These are phyloP conservation scores for Suillus cothurnatus DNA, from an alignment of 768 basidiomycete genomes.

Conservation along the genomic window DNA sequence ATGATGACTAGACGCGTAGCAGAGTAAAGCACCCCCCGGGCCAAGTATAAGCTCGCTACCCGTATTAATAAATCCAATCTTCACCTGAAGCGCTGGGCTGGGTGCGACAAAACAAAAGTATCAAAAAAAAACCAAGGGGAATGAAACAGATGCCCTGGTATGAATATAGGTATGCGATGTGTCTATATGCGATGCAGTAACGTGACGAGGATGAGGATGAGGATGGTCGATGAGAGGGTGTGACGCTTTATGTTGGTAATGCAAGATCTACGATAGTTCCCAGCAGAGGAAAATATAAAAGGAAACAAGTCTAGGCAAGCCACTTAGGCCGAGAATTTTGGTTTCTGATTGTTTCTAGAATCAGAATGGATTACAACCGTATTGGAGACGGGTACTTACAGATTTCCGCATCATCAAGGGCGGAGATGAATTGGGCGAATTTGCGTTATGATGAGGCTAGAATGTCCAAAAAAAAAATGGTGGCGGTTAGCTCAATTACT, in stretches of 20 bases:
- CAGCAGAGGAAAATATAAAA: constrained; percentile 13
- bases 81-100: constrained; percentile 22
- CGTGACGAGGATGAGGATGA: constrained; percentile 25
- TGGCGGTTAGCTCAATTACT: constrained; percentile 14
- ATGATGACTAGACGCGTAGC: constrained; percentile 21
- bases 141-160: constrained; percentile 32
- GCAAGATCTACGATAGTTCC: constrained; percentile 28
- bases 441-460: constrained; percentile 40
- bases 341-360: constrained; percentile 27
- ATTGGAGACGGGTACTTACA: constrained; percentile 31
- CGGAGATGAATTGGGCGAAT: constrained; percentile 41
- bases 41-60: constrained; percentile 23
- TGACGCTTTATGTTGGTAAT: constrained; percentile 20
- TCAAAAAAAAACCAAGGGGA: constrained; percentile 19
- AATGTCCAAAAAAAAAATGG: constrained; percentile 10
- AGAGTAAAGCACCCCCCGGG: constrained; percentile 10
- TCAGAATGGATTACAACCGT: not conserved
- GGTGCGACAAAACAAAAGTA: constrained; percentile 9
- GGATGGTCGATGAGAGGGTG: constrained; percentile 10
- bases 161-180: constrained; percentile 38
- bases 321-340: constrained; percentile 37
- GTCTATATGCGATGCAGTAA: constrained; percentile 34
- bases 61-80: constrained; percentile 14
- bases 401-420: constrained; percentile 62
- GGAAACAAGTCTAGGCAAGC: constrained; percentile 12